phyloP scores from a whole-genome alignment of 345 rosid species.

The Chamaenerion angustifolium region DNA sequence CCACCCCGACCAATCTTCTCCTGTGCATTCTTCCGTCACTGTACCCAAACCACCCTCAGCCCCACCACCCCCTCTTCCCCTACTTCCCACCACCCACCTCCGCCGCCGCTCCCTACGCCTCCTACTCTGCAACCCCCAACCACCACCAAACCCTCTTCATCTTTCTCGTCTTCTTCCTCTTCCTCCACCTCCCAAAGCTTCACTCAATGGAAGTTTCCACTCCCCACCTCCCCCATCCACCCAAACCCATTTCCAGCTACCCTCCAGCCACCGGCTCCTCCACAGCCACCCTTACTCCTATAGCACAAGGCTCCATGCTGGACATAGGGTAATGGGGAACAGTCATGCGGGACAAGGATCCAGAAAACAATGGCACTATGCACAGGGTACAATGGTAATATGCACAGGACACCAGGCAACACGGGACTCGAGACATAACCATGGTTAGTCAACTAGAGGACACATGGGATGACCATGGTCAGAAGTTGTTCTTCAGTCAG shows the following conservation, averaged over 20 bases:
- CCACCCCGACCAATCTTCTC: constrained; percentile 64
- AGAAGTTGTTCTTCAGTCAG: too few relatives aligned
- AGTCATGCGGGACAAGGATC: too few relatives aligned
- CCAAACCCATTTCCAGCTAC: constrained; percentile 7
- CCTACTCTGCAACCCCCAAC: constrained; percentile 12
- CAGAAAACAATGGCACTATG: too few relatives aligned
- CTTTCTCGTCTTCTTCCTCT: constrained; percentile 62
- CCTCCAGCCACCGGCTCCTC: constrained; percentile 13
- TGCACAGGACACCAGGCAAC: too few relatives aligned
- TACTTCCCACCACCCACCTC: constrained; percentile 20
- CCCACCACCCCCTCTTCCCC: constrained; percentile 37
- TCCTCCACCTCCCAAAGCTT: constrained; percentile 77
- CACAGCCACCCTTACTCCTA: constrained; percentile 33
- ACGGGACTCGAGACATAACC: too few relatives aligned
- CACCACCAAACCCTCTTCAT: constrained; percentile 14
- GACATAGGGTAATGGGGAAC: too few relatives aligned
- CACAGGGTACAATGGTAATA: too few relatives aligned
- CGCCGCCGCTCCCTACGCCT: constrained; percentile 7
- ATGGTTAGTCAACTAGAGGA: too few relatives aligned
- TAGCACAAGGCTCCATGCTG: too few relatives aligned
- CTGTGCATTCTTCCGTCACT: constrained; percentile 74
- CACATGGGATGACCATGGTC: too few relatives aligned
- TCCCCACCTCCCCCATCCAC: constrained; percentile 34
- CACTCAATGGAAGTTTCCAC: constrained; percentile 82
- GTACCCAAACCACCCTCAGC: constrained; percentile 45